Base-by-base conservation (phyloP, 2,329 filamentous ascomycete species). In the Myotisia sp. region DNA sequence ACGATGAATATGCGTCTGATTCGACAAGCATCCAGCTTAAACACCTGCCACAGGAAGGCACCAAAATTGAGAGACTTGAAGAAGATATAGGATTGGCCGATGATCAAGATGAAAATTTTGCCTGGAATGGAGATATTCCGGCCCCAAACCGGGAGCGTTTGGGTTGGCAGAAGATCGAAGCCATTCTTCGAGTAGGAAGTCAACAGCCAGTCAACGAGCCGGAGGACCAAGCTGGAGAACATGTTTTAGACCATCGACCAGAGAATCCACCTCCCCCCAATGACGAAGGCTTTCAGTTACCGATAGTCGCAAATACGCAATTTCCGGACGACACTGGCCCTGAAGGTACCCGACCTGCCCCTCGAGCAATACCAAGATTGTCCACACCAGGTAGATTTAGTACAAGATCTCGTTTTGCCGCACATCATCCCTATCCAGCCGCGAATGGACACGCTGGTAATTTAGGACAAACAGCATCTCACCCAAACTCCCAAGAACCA, bases 141-240 rank as follows among this genome's bases (percentile, higher is more conserved):
- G 19, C 17, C 17, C n/a, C 29, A 8, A 37, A 26, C 18, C 21
- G 22, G 14, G 52, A 55, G 33, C 53, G 51, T 7, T 42, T 57
- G 28, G 58, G 53, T 42, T 53, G 51, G 41, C 54, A 58, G 39
- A 53, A 49, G 37, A 60, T 58, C 41, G 59, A 54, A 53, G 48
- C 45, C 26, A 51, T 54, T 10, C 44, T 46, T 16, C 38, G 34
- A 20, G 42, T 39, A 14, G 28, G 38, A 18, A 29, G 19, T 26
- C n/a, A 17, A 20, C 30, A 26, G 14, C 13, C 28, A 8, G 18
- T 21, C n/a, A 26, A 10, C n/a, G 18, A 16, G n/a, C n/a, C 16
- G 8, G 19, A 16, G 5, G 19, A 12, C 18, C 19, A 9, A 13
- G 18, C n/a, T 5, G 18, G 8, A 7, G 9, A 3, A 21, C 10